Evolutionary conservation across 768 basidiomycete genomes (phyloP).

Genomic region (Termitomyces sp.): DNA sequence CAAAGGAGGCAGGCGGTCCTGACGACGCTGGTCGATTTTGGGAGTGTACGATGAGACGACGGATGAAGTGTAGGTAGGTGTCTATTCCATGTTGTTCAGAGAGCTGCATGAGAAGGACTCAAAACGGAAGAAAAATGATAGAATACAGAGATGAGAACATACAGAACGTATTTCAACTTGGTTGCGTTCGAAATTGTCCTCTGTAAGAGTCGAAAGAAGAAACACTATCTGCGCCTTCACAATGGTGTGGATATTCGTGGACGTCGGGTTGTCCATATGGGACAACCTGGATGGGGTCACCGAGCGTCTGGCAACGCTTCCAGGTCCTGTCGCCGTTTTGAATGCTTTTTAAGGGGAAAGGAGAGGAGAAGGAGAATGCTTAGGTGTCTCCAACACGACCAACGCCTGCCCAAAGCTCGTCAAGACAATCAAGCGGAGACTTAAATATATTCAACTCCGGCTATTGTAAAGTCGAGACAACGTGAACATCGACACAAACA

Average conservation of each 20-base stretch:
- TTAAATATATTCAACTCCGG: slow-evolving; percentile 18
- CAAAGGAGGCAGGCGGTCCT: slow-evolving; percentile 58
- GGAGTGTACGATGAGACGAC: slow-evolving; percentile 83
- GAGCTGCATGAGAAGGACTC: slow-evolving; percentile 48
- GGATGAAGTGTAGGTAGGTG: slow-evolving; percentile 96
- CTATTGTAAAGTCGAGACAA: slow-evolving; percentile 35
- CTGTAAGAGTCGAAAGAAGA: slow-evolving; percentile 90
- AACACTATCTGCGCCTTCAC: slow-evolving; percentile 98
- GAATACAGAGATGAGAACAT: slow-evolving; percentile 28
- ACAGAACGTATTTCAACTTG: slow-evolving; percentile 94
- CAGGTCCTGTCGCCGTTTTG: slow-evolving; percentile 72
- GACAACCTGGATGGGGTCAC: slow-evolving; percentile 78
- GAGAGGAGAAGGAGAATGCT: slow-evolving; percentile 27
- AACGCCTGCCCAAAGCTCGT: slow-evolving; percentile 29
- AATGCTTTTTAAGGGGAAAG: slow-evolving; percentile 34
- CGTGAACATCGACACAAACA: slow-evolving; percentile 35
- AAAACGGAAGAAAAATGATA: slow-evolving; percentile 7
- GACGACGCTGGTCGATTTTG: slow-evolving; percentile 62
- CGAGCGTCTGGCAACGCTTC: slow-evolving; percentile 65
- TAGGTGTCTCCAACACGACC: slow-evolving; percentile 36
- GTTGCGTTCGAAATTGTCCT: slow-evolving; percentile 95
- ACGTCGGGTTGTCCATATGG: slow-evolving; percentile 83
- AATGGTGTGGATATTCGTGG: slow-evolving; percentile 85
- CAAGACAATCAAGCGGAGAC: slow-evolving; percentile 26
- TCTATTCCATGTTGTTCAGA: slow-evolving; percentile 96